Evolutionary conservation across 129 eudicot species (phyloP).

Genomic region (Helianthus annuus): HanXRQr2.0-SUNRISE NC_035443.2:18410981-18411480

Average conservation of each 20-base stretch:
- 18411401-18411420: too few relatives aligned
- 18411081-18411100: constrained; percentile 15
- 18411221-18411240: constrained; percentile 37
- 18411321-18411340: not conserved
- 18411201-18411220: constrained; percentile 30
- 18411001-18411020: constrained; percentile 20
- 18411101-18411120: constrained; percentile 9
- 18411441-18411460: too few relatives aligned
- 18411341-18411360: not conserved
- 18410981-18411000: constrained; percentile 38
- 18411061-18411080: constrained; percentile 3
- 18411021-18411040: not conserved
- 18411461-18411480: too few relatives aligned
- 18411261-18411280: constrained; percentile 31
- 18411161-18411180: constrained; percentile 34
- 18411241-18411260: constrained; percentile 47
- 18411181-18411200: constrained; percentile 42
- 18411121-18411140: constrained; percentile 39
- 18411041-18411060: not conserved
- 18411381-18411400: not conserved
- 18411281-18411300: constrained; percentile 26
- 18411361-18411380: not conserved
- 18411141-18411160: constrained; percentile 49
- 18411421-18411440: too few relatives aligned
- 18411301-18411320: not conserved